These are phyloP conservation scores for Camelina laxa DNA, from an alignment of 345 rosid species.

Conservation along the genomic window DNA sequence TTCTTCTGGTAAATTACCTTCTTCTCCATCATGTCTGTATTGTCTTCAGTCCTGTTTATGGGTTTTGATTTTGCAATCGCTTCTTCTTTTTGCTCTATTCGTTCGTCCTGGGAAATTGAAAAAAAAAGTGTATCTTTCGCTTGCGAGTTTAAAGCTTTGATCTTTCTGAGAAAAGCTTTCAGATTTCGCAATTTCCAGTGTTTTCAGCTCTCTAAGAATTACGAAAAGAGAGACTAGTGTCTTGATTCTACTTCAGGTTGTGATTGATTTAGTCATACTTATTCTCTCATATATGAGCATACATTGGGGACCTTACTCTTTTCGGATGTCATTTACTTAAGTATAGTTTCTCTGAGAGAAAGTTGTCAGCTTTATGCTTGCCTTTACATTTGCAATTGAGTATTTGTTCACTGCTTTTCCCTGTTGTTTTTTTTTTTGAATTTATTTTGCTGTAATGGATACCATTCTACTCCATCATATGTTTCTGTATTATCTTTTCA, in stretches of 20 bases:
- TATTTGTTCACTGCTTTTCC: background rate
- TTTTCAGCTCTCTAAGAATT: conserved; percentile 6
- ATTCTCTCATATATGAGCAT: conserved; percentile 1
- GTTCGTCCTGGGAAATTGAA: background rate
- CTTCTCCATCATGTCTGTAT: background rate
- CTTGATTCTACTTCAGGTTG: background rate
- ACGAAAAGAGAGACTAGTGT: background rate
- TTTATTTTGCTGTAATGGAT: background rate
- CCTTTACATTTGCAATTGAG: conserved; percentile 14
- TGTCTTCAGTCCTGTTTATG: conserved; percentile 6
- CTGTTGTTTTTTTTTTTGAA: background rate
- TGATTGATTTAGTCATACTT: background rate
- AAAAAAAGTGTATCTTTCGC: background rate
- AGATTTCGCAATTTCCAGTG: background rate
- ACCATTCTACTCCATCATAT: background rate
- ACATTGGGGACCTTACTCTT: conserved; percentile 4
- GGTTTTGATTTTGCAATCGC: background rate
- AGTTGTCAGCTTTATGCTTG: conserved; percentile 10
- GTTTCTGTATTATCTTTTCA: conserved; percentile 2
- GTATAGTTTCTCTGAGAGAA: conserved; percentile 9
- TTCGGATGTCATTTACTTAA: background rate
- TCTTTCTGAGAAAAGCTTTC: conserved; percentile 21
- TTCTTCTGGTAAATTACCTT: conserved; percentile 37
- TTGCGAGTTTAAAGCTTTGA: conserved; percentile 26
- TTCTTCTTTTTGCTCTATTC: background rate